These are phyloP conservation scores for Wickerhamiella domercqiae DNA, from an alignment of 805 yeast genomes.

Conservation along the genomic window DNA sequence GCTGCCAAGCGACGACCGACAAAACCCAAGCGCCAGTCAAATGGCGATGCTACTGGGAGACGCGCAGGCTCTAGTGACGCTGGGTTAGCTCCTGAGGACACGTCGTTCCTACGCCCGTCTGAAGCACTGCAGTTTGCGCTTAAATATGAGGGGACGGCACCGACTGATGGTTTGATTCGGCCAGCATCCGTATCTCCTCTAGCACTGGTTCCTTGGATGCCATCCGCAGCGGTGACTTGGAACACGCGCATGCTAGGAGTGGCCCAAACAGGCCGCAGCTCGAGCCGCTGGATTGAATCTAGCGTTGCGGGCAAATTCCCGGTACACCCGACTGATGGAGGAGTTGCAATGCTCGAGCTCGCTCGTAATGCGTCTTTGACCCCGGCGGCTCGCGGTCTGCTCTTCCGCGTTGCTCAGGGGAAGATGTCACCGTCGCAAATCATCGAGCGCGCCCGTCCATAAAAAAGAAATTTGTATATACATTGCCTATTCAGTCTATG, in stretches of 20 bases:
- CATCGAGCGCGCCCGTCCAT: background rate
- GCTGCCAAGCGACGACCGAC: too few relatives aligned
- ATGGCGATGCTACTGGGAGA: too few relatives aligned
- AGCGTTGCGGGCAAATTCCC: background rate
- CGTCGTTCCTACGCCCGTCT: background rate
- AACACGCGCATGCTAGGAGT: slow-evolving; percentile 14
- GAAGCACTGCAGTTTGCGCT: background rate
- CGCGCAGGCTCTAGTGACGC: too few relatives aligned
- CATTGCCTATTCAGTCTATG: too few relatives aligned
- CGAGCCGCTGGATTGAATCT: background rate
- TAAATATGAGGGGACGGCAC: background rate
- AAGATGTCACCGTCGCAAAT: background rate
- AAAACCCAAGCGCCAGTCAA: too few relatives aligned
- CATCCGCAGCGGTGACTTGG: slow-evolving; percentile 9
- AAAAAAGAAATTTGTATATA: too few relatives aligned
- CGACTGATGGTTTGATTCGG: slow-evolving; percentile 8
- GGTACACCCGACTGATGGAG: too few relatives aligned
- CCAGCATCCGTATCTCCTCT: slow-evolving; percentile 10
- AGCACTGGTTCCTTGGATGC: slow-evolving; percentile 7
- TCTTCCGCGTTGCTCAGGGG: background rate
- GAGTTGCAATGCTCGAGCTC: background rate
- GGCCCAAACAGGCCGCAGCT: background rate
- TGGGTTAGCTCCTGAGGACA: too few relatives aligned
- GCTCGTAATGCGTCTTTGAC: background rate
- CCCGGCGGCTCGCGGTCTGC: background rate